These are phyloP conservation scores for Suillus subaureus DNA, from an alignment of 768 basidiomycete genomes.

Conservation along the genomic window DNA sequence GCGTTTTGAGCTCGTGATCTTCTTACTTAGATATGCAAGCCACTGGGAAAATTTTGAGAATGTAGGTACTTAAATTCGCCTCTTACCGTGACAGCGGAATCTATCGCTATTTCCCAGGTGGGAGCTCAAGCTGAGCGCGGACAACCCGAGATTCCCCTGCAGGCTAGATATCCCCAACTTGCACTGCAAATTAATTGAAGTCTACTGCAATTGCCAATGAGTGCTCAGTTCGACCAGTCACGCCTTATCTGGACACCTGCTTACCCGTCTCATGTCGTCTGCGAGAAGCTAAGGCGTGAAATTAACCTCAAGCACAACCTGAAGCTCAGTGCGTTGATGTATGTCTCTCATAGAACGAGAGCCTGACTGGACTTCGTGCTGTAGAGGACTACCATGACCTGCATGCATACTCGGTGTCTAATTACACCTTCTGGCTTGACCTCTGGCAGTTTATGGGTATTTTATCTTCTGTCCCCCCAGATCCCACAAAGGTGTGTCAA, in stretches of 20 bases:
- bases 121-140: neutral
- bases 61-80: neutral
- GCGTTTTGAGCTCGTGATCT: no score
- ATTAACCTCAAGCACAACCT: slow-evolving; percentile 68
- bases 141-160: neutral
- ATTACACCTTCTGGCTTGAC: slow-evolving; percentile 71
- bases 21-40: no score
- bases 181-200: neutral
- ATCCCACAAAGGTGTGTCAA: slow-evolving; percentile 43
- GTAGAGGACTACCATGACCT: slow-evolving; percentile 67
- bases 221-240: slow-evolving; percentile 39
- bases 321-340: slow-evolving; percentile 44
- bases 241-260: slow-evolving; percentile 54
- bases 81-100: neutral
- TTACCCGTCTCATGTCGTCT: slow-evolving; percentile 43
- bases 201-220: slow-evolving; percentile 18
- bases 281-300: slow-evolving; percentile 55
- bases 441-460: slow-evolving; percentile 67
- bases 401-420: slow-evolving; percentile 66
- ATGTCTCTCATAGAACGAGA: neutral
- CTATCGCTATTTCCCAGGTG: neutral
- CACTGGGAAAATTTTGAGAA: neutral
- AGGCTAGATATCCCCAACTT: neutral
- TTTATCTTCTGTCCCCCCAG: slow-evolving; percentile 56
- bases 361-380: slow-evolving; percentile 7